Percentiles rank a stretch among this genome's conserved stretches.
Evolutionary conservation across 2,329 filamentous ascomycete species (phyloP).

Genomic region (Botryotinia convoluta): DNA sequence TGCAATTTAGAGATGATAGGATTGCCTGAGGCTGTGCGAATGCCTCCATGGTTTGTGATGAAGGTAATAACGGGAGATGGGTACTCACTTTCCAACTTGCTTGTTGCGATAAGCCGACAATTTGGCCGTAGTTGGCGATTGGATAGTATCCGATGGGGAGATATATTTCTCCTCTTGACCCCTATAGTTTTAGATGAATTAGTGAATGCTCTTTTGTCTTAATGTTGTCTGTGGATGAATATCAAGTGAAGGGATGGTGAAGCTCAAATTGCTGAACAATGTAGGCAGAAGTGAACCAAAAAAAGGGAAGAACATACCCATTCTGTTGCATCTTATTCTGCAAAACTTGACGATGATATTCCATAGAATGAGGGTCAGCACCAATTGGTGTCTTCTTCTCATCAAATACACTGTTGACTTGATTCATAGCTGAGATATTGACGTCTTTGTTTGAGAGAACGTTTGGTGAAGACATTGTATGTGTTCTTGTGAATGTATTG

Average conservation of each 20-base stretch:
- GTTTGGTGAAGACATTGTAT: constrained; percentile 51
- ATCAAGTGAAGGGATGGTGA: not conserved
- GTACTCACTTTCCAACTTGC: constrained; percentile 67
- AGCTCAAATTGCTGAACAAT: not conserved
- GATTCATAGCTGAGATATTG: constrained; percentile 51
- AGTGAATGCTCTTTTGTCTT: not conserved
- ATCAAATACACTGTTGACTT: constrained; percentile 30
- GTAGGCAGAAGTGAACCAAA: not conserved
- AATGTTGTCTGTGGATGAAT: not conserved
- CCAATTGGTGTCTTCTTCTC: constrained; percentile 10
- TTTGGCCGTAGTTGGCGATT: constrained; percentile 83
- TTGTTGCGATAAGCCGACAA: constrained; percentile 77
- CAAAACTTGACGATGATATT: constrained; percentile 74
- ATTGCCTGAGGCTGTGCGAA: not conserved
- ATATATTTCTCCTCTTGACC: constrained; percentile 52
- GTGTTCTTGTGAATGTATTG: constrained; percentile 4
- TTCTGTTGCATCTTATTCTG: constrained; percentile 68
- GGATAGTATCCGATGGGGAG: constrained; percentile 84
- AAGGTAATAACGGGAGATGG: not conserved
- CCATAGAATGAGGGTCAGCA: constrained; percentile 61
- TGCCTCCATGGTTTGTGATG: not conserved
- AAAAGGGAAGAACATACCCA: constrained; percentile 50
- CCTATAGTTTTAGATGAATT: not conserved
- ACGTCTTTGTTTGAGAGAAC: constrained; percentile 64
- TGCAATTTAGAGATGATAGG: not conserved